phyloP scores from a whole-genome alignment of 2,329 filamentous ascomycete species.

The Penicillium sp. region DNA sequence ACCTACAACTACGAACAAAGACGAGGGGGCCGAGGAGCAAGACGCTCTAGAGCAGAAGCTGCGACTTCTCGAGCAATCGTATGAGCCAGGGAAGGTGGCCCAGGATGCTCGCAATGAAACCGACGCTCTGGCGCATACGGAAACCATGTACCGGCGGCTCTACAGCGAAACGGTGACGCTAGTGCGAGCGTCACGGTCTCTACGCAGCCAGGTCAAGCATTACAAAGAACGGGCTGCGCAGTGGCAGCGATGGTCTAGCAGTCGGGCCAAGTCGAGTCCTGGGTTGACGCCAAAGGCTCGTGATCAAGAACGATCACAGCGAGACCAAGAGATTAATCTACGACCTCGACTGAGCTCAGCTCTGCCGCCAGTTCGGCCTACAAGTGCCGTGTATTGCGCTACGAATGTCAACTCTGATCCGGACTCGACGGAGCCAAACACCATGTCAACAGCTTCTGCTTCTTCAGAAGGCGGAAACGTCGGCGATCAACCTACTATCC shows the following conservation, averaged over 20 bases:
- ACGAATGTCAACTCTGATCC: neutral
- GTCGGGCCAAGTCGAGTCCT: neutral
- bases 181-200: constrained; percentile 22
- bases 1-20: neutral
- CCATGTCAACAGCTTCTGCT: constrained; percentile 4
- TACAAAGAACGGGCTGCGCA: constrained; percentile 30
- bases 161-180: constrained; percentile 29
- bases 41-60: constrained; percentile 12
- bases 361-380: neutral
- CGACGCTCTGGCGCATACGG: constrained; percentile 19
- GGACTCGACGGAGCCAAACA: constrained; percentile 4
- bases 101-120: neutral
- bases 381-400: neutral
- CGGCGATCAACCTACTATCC: constrained; percentile 18
- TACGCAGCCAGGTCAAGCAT: constrained; percentile 29
- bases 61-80: constrained; percentile 22
- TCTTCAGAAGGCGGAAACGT: constrained; percentile 6
- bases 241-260: constrained; percentile 22
- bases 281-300: neutral
- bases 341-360: neutral
- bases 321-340: neutral
- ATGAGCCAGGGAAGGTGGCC: constrained; percentile 24
- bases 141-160: constrained; percentile 29
- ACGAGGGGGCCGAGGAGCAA: neutral
- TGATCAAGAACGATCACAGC: neutral